Evolutionary conservation across 2,329 filamentous ascomycete species (phyloP), one percentile per base, ranked within the genome.

Genomic region (Fusarium brevicatenulatum): DNA sequence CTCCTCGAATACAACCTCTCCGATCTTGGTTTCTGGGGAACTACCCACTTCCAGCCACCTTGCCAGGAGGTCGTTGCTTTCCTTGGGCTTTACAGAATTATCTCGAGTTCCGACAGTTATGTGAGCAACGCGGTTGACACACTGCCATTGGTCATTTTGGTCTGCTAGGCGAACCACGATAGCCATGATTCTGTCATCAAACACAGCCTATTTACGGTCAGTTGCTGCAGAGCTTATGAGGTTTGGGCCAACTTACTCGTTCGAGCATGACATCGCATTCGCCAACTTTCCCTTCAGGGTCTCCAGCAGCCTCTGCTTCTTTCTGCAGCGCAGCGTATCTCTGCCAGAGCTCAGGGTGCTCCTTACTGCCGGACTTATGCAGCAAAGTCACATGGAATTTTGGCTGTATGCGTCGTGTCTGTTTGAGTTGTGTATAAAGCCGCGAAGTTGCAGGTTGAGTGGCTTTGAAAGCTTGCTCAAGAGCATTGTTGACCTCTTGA

Each of bases 311-410:
- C 39, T 84, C 81, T 4, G 83, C 83, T 40, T 83, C 80, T 16
- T 81, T 81, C 75, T 93, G 90, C 2, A 93, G 82, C n/a, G 87
- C 83, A 9, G 80, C 81, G 75, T 98, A 95, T 62, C 86, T 88
- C 60, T 91, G 83, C 96, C 96, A 99, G 60, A 95, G 85, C 13
- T 91, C 88, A 1, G 91, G 88, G 71, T 91, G 82, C 36, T 91
- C 83, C 44, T 86, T 85, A 15, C 89, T 84, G 6, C 85, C 85
- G 16, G 91, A 90, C 52, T 92, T 91, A 82, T 99, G 96, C 81
- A 98, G 94, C 43, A 99, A 88, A 0, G 96, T 99, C 65, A 99
- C 93, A 80, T 99, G 96, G 81, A 98, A 99, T 44, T 91, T 87
- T n/a, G 87, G 80, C 81, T 98, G 95, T 10, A 98, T 83, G 61